A percentile compares a stretch with the other conserved stretches of the same genome.
These are phyloP conservation scores for Phytopythium ostracodes DNA, from an alignment of 352 stramenopile genomes.

Conservation along the genomic window DNA sequence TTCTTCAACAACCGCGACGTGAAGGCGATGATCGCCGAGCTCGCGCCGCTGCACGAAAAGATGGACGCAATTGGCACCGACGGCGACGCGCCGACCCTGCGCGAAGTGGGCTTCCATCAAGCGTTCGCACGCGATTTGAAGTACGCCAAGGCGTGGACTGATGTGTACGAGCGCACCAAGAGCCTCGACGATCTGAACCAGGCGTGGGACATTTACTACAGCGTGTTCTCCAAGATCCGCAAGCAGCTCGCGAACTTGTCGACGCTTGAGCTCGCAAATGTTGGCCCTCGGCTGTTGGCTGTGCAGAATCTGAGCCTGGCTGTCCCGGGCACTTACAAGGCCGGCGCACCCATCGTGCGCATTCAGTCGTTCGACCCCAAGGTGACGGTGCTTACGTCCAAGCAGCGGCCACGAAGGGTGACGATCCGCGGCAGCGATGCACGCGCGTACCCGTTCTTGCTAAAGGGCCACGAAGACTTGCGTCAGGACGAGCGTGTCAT, in stretches of 20 bases:
- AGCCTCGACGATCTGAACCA: constrained; percentile 84
- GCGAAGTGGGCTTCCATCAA: constrained; percentile 82
- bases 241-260: constrained; percentile 95
- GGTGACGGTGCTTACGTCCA: constrained; percentile 97
- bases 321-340: constrained; percentile 92
- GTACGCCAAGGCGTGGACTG: constrained; percentile 80
- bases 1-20: constrained; percentile 98
- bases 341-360: constrained; percentile 78
- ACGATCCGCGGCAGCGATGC: constrained; percentile 98
- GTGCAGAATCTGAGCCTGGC: constrained; percentile 95
- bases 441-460: constrained; percentile 98
- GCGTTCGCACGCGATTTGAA: constrained; percentile 93
- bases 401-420: constrained; percentile 98
- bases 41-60: constrained; percentile 92
- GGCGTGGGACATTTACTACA: constrained; percentile 99
- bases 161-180: constrained; percentile 74
- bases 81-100: constrained; percentile 78
- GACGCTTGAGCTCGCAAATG: constrained; percentile 96
- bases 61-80: constrained; percentile 71
- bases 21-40: constrained; percentile 94
- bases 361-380: constrained; percentile 92
- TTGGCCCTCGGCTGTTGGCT: constrained; percentile 94
- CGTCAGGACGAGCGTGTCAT: constrained; percentile 99
- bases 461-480: constrained; percentile 99
- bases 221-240: constrained; percentile 93